phyloP scores from a whole-genome alignment of 306 rosid genomes.

The Trifolium repens region DNA sequence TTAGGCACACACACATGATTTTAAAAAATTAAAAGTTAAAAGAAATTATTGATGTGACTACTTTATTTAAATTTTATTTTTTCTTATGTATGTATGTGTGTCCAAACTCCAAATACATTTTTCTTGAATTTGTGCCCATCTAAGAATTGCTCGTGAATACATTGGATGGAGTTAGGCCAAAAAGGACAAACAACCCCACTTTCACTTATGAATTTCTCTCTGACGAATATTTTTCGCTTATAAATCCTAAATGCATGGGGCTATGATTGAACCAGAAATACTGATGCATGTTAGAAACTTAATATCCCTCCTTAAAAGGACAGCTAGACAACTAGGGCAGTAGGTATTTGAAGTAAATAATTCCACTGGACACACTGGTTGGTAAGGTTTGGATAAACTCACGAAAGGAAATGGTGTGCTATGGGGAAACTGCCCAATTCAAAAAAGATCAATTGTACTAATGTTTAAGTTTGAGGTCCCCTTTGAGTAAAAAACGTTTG shows the following conservation, averaged over 20 bases:
- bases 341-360: not conserved
- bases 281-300: constrained; percentile 28
- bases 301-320: constrained; percentile 23
- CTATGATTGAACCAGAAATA: constrained; percentile 19
- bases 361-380: not conserved
- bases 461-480: constrained; percentile 47
- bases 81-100: no score
- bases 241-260: constrained; percentile 15
- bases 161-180: not conserved
- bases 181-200: constrained; percentile 3
- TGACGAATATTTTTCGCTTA: not conserved
- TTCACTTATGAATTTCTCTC: constrained; percentile 3
- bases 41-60: no score
- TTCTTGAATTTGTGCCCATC: no score
- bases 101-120: no score
- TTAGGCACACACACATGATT: no score
- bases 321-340: constrained; percentile 45
- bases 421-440: constrained; percentile 60
- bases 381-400: constrained; percentile 48
- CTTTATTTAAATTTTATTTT: no score
- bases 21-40: no score
- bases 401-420: constrained; percentile 37
- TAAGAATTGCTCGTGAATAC: no score
- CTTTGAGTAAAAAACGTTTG: constrained; percentile 9
- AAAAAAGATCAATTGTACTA: constrained; percentile 36